Evolutionary conservation across 2,329 filamentous ascomycete genomes (phyloP), one percentile per base, ranked within the genome.

Genomic region (Orbilia javanica): DNA sequence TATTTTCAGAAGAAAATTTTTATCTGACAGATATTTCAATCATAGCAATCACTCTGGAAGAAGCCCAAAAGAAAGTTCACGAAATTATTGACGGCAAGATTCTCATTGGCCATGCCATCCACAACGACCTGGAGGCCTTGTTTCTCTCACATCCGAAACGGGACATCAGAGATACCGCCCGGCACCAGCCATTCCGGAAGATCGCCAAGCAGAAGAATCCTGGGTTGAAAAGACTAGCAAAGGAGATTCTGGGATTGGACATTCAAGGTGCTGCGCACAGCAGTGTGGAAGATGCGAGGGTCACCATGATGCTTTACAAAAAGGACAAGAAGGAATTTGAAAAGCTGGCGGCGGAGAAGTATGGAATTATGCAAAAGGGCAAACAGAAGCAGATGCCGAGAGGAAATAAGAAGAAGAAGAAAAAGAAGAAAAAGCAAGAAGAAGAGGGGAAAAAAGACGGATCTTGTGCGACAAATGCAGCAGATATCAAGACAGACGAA

Each of bases 221-320:
- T 2, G 89, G 89, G 4, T 83, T 96, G 81, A 86, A 87, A 71
- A 85, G 87, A 15, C 84, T 92, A 27, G 88, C 89, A 0, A 85
- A 85, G 72, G 86, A 90, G 82, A 82, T 91, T 6, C 82, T 92
- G 1, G 86, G 87, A 0, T 84, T 90, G 4, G 89, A 90, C 62
- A 91, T 92, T 66, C 90, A 92, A 80, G 85, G 84, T 20, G 90
- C 89, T 0, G 85, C 88, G 27, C 90, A 92, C 83, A 91, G 89
- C 1, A 92, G 90, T 83, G 85, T 91, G 79, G 86, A 91, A 85
- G 96, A 99, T 86, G 96, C 96, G 1, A 87, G 93, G 80, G 93
- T 93, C 4, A 91, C 94, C 0, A 98, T 99, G 94, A 85, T 95
- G 70, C 85, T 99, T 48, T 98, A 97, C 82, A 88, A 92, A 79